A percentile compares a stretch with the other conserved stretches of the same genome.
Conservation (phyloP, 345 rosid genomes). For the Lagerstroemia speciosa region DNA sequence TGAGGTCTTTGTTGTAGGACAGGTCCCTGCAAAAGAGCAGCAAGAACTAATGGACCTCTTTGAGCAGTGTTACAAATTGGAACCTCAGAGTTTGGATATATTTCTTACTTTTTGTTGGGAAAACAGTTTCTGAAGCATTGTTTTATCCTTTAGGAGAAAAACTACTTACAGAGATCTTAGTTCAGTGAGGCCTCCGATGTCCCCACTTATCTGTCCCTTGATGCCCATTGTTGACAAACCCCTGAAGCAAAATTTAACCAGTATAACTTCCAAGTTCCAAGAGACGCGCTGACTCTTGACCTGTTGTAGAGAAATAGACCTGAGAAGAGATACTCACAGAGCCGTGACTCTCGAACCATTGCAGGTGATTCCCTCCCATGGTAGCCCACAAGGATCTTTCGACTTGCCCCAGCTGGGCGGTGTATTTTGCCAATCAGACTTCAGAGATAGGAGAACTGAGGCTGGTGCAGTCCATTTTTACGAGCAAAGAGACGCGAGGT, state of each 20-base stretch:
- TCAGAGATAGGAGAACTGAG: conserved; percentile 69
- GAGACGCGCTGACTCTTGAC: neutral
- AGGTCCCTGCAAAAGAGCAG: conserved; percentile 54
- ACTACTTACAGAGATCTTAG: conserved; percentile 70
- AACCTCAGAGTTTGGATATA: neutral
- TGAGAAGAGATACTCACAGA: conserved; percentile 39
- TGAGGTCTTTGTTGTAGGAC: conserved; percentile 66
- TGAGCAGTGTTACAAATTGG: neutral
- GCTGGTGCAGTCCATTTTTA: conserved; percentile 26
- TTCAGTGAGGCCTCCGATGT: conserved; percentile 76
- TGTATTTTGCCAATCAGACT: conserved; percentile 57
- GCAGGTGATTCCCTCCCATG: conserved; percentile 93
- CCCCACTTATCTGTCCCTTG: conserved; percentile 72
- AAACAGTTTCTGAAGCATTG: neutral
- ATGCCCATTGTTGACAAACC: conserved; percentile 81
- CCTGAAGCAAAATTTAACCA: conserved; percentile 28
- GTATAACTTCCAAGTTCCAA: neutral
- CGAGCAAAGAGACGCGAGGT: neutral
- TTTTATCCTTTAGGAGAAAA: neutral
- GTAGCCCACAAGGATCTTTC: conserved; percentile 69
- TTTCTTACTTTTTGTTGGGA: neutral
- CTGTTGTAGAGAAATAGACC: neutral
- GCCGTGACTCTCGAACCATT: conserved; percentile 59
- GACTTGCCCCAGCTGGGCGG: conserved; percentile 74
- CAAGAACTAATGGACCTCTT: neutral